phyloP scores from a whole-genome alignment of 1,139 yeast genomes.

The Yamadazyma jaroonii region DNA sequence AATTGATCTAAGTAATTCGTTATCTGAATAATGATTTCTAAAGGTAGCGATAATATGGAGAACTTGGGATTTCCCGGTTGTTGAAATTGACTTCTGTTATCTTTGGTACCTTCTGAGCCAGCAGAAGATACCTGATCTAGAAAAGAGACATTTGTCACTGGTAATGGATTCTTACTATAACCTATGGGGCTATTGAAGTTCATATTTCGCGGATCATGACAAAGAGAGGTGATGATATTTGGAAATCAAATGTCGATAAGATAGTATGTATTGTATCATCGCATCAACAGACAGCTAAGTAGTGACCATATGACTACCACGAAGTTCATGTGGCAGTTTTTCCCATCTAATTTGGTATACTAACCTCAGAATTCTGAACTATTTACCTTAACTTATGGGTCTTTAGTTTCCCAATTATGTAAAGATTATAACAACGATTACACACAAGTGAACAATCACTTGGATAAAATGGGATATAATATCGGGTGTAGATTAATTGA shows the following conservation, averaged over 20 bases:
- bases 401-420: constrained; percentile 90
- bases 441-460: constrained; percentile 72
- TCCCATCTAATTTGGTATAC: too few relatives aligned
- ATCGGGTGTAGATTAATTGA: constrained; percentile 91
- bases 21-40: constrained; percentile 33
- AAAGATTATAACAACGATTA: constrained; percentile 79
- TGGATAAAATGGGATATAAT: constrained; percentile 92
- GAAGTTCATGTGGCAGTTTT: too few relatives aligned
- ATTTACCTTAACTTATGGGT: constrained; percentile 90
- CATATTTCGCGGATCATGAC: constrained; percentile 9
- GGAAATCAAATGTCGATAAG: constrained; percentile 88
- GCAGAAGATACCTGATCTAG: too few relatives aligned
- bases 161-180: constrained; percentile 16
- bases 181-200: constrained; percentile 16
- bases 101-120: too few relatives aligned
- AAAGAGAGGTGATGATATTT: constrained; percentile 73
- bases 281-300: neutral
- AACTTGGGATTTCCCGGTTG: too few relatives aligned
- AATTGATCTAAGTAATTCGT: constrained; percentile 38
- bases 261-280: constrained; percentile 62
- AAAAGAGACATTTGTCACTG: neutral
- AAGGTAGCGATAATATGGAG: constrained; percentile 22
- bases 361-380: constrained; percentile 72
- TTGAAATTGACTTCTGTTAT: too few relatives aligned
- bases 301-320: too few relatives aligned